These are phyloP conservation scores for Cenococcum geophilum DNA, from an alignment of 495 filamentous ascomycete species.

Conservation along the genomic window DNA sequence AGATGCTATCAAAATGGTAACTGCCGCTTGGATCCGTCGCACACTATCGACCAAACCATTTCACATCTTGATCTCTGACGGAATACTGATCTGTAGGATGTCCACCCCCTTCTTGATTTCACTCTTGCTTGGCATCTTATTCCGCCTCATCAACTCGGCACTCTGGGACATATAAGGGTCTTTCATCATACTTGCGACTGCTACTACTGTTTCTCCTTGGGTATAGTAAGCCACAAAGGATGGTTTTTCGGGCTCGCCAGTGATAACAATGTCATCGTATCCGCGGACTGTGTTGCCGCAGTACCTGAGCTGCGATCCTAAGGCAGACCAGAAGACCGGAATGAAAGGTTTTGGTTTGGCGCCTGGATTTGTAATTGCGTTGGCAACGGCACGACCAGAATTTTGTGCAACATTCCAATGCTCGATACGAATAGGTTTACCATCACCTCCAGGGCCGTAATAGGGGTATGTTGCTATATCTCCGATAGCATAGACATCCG, in stretches of 20 bases:
- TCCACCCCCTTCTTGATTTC: conserved; percentile 69
- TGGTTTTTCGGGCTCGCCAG: conserved; percentile 68
- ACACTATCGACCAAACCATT: neutral
- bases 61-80: conserved; percentile 48
- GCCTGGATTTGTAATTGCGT: conserved; percentile 60
- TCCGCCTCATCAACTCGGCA: conserved; percentile 78
- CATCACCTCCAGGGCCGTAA: conserved; percentile 75
- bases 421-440: conserved; percentile 69
- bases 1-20: neutral
- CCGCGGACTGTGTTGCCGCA: conserved; percentile 76
- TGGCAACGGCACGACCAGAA: conserved; percentile 68
- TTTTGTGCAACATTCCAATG: conserved; percentile 99
- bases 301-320: conserved; percentile 84
- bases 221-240: conserved; percentile 88
- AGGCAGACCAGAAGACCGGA: conserved; percentile 92
- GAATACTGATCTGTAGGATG: conserved; percentile 56
- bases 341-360: conserved; percentile 66
- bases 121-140: conserved; percentile 74
- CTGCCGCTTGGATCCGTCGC: neutral
- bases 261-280: conserved; percentile 75
- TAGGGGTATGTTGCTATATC: conserved; percentile 97
- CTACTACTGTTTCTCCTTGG: conserved; percentile 82
- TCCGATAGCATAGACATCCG: conserved; percentile 86
- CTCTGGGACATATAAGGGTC: conserved; percentile 81
- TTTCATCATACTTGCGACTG: conserved; percentile 82